Percentiles rank a stretch among this genome's conserved stretches.
Evolutionary conservation across 140 eudicot species (phyloP).

Genomic region (Flaveria floridana): DNA sequence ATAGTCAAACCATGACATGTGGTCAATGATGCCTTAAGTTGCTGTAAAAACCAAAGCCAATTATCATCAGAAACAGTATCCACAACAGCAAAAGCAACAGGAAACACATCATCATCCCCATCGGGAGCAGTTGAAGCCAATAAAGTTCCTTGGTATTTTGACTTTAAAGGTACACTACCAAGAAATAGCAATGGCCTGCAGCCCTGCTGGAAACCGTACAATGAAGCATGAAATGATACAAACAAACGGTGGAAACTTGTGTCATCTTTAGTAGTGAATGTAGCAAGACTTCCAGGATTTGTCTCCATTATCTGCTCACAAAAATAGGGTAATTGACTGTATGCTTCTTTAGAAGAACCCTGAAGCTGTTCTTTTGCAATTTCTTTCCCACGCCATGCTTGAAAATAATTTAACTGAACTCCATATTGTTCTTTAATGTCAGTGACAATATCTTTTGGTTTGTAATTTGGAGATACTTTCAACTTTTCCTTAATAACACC

Average conservation of each 20-base stretch:
- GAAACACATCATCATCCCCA: conserved; percentile 79
- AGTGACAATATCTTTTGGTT: conserved; percentile 85
- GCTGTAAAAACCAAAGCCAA: conserved; percentile 87
- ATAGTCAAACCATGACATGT: conserved; percentile 52
- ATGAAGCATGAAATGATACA: conserved; percentile 71
- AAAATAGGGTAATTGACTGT: conserved; percentile 68
- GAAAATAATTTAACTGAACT: conserved; percentile 77
- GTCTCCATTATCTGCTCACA: conserved; percentile 89
- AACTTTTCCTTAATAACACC: conserved; percentile 77
- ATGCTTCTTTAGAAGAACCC: conserved; percentile 92
- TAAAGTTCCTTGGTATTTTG: conserved; percentile 86
- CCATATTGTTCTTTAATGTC: conserved; percentile 83
- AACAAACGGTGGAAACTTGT: conserved; percentile 88
- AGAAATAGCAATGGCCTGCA: conserved; percentile 87
- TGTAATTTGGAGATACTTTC: conserved; percentile 70
- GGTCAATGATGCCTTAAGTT: conserved; percentile 61
- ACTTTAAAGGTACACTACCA: conserved; percentile 64
- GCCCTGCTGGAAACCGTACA: conserved; percentile 70
- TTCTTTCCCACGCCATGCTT: conserved; percentile 98
- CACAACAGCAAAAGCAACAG: conserved; percentile 94
- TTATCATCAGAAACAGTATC: conserved; percentile 65
- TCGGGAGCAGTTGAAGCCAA: conserved; percentile 90
- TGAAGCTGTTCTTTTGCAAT: conserved; percentile 93
- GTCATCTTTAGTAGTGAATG: conserved; percentile 76
- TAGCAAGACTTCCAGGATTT: conserved; percentile 91